Percentiles rank a stretch among this genome's conserved stretches.
Conservation (phyloP, 2,329 filamentous ascomycete species). For the Verticillium albo-atrum region DNA sequence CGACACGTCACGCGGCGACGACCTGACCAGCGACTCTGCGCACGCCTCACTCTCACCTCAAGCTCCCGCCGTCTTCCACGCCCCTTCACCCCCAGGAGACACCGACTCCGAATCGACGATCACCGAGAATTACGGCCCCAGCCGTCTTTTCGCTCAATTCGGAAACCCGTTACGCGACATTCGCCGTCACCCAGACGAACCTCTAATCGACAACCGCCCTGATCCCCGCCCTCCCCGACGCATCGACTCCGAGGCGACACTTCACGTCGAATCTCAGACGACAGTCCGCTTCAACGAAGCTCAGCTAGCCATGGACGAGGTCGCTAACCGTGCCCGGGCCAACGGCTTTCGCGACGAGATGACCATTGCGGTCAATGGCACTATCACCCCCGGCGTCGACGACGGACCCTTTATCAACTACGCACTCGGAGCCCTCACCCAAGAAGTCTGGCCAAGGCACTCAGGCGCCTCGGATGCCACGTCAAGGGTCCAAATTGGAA, state of each 20-base stretch:
- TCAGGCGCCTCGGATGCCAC: constrained; percentile 30
- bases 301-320: constrained; percentile 22
- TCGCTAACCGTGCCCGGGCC: constrained; percentile 11
- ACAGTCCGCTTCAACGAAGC: constrained; percentile 32
- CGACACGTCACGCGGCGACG: constrained; percentile 9
- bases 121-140: constrained; percentile 34
- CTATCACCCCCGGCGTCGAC: constrained; percentile 72
- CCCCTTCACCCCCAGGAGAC: constrained; percentile 32
- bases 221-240: constrained; percentile 13
- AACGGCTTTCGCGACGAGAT: constrained; percentile 47
- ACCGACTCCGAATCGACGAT: constrained; percentile 15
- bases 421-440: constrained; percentile 81
- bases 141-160: constrained; percentile 32
- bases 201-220: constrained; percentile 15
- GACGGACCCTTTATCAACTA: constrained; percentile 86
- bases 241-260: neutral
- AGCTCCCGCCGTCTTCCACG: constrained; percentile 26
- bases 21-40: constrained; percentile 17
- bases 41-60: constrained; percentile 28
- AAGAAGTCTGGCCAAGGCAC: constrained; percentile 60
- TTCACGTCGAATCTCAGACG: constrained; percentile 8
- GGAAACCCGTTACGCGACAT: constrained; percentile 16
- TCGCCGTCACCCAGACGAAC: neutral
- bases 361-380: constrained; percentile 39
- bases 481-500: neutral